phyloP scores from a whole-genome alignment of 2,329 filamentous ascomycete species.

The Acephala macrosclerotiorum region DNA sequence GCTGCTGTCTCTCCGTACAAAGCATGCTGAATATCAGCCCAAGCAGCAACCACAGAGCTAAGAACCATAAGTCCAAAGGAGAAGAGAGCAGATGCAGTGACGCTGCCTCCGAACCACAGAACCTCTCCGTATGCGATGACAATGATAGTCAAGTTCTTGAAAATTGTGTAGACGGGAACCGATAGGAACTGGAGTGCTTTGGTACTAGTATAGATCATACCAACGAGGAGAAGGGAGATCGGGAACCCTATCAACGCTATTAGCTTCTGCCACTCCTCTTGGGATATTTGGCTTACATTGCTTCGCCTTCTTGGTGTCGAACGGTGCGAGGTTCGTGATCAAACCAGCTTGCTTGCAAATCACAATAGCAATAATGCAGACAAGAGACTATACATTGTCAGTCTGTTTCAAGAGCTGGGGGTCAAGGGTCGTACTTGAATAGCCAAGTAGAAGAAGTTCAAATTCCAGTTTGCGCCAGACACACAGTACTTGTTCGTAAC shows the following conservation, averaged over 20 bases:
- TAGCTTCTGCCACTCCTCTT: constrained; percentile 11
- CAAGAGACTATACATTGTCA: constrained; percentile 70
- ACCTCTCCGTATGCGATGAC: constrained; percentile 98
- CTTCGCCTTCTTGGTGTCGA: constrained; percentile 87
- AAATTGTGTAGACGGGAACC: constrained; percentile 98
- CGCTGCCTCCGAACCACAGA: constrained; percentile 94
- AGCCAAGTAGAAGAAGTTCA: constrained; percentile 94
- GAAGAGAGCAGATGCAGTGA: constrained; percentile 85
- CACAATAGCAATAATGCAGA: constrained; percentile 87
- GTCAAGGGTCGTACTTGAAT: constrained; percentile 76
- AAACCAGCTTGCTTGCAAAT: constrained; percentile 81
- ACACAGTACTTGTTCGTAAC: constrained; percentile 99
- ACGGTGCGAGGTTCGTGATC: constrained; percentile 82
- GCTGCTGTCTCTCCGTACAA: constrained; percentile 56
- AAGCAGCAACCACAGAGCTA: constrained; percentile 92
- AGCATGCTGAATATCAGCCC: constrained; percentile 94
- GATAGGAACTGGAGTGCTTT: constrained; percentile 97
- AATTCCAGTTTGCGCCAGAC: constrained; percentile 88
- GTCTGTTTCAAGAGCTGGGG: neutral
- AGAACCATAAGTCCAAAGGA: constrained; percentile 97
- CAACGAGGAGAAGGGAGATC: constrained; percentile 92
- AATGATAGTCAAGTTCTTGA: constrained; percentile 99
- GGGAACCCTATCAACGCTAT: constrained; percentile 77
- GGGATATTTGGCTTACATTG: constrained; percentile 71
- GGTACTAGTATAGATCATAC: constrained; percentile 98